These are phyloP conservation scores for Moesziomyces parantarcticus DNA, from an alignment of 1,284 basidiomycete species.

Conservation along the genomic window DNA sequence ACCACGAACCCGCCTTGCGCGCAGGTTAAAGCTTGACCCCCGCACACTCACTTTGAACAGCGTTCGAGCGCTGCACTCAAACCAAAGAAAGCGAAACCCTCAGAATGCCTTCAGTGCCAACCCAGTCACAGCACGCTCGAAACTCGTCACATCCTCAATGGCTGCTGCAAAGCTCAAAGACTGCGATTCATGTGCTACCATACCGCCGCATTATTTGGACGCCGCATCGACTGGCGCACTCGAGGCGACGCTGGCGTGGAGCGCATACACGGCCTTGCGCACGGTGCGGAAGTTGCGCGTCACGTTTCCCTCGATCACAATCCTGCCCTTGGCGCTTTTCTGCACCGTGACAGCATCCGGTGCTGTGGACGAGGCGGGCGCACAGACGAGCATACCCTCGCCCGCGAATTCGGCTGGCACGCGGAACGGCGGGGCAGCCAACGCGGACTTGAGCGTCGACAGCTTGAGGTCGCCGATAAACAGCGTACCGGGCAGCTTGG, in stretches of 20 bases:
- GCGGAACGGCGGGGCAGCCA: constrained; percentile 31
- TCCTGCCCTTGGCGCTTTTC: constrained; percentile 52
- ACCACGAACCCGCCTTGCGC: too few species aligned
- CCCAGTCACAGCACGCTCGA: too few species aligned
- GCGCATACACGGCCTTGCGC: constrained; percentile 55
- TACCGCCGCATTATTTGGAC: too few species aligned
- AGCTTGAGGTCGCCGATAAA: constrained; percentile 67
- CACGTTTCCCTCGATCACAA: constrained; percentile 66
- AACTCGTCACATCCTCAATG: too few species aligned
- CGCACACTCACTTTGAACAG: too few species aligned
- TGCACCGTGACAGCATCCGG: constrained; percentile 53
- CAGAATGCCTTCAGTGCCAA: too few species aligned
- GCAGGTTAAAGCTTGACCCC: too few species aligned
- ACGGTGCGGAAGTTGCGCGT: constrained; percentile 48
- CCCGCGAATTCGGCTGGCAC: constrained; percentile 67
- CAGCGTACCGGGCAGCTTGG: constrained; percentile 45
- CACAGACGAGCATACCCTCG: constrained; percentile 65
- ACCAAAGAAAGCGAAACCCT: too few species aligned
- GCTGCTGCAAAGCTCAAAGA: too few species aligned
- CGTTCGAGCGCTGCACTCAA: too few species aligned
- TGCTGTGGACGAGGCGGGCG: constrained; percentile 28
- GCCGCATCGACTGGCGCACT: not conserved
- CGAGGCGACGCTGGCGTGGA: constrained; percentile 55
- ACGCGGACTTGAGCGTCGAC: constrained; percentile 53
- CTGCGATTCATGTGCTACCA: too few species aligned